Base-by-base conservation (phyloP, 106 monocot species). In the Iris macrosiphon region DNA sequence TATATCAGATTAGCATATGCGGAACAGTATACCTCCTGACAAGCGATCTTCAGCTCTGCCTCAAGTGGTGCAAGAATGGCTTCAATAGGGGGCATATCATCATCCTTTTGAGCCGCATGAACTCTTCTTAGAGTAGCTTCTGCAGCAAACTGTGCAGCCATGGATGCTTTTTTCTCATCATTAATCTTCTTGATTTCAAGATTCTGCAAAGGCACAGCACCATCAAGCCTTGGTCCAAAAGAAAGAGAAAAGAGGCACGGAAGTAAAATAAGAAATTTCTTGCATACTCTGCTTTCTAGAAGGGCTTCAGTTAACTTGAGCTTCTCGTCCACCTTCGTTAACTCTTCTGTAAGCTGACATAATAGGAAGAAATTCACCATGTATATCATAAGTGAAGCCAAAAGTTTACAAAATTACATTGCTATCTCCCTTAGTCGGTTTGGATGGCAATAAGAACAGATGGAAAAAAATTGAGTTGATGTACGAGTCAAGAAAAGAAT, bases 71-170 rank as follows among this genome's bases (percentile, higher is more conserved):
- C 96, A 57, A 98, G 90, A 72, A 98, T 98, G 19, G 96, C 96
- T 67, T 98, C 96, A 65, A 98, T 90, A 15, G 95, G 96, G 15
- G 96, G 96, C 86, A 98, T 98, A 42, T 98, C 96, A 73, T 98
- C 96, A 73, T 98, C 96, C 77, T 87, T 98, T 55, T 98, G 96
- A 58, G 86, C 90, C 20, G 96, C 79, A 80, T 98, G 96, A 60
- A 98, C 96, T 62, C 96, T 76, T 59, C 96, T 74, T 67, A 96
- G 86, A 26, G 96, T 90, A 33, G 96, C 96, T 81, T 98, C 96
- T 57, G 96, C 96, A 21, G 96, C 90, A 78, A 86, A 98, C 50
- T 98, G 96, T 29, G 96, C 96, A 67, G 87, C 86, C 96, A 91
- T 78, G 31, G 96, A 69, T 47, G 89, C 79, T 70, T 80, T 86